phyloP scores from a whole-genome alignment of 495 filamentous ascomycete genomes.

The Ascodesmis nigricans region DNA sequence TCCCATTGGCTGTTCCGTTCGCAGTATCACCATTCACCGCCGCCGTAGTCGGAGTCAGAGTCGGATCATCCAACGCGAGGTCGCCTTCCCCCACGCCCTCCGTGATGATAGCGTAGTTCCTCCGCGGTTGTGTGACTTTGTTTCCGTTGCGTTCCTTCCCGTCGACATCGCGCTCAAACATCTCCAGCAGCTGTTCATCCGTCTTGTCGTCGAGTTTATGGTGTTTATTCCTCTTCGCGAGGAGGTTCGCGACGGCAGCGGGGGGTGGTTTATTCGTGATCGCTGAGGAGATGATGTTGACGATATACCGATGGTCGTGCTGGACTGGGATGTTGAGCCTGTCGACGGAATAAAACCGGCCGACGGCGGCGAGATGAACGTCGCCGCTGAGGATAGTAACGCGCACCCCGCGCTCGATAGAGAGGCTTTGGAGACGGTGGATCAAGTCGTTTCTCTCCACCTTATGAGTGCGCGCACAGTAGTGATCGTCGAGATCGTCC shows the following conservation, averaged over 20 bases:
- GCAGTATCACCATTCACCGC: slow-evolving; percentile 4
- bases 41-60: slow-evolving; percentile 11
- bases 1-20: neutral
- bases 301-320: slow-evolving; percentile 49
- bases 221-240: slow-evolving; percentile 72
- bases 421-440: slow-evolving; percentile 48
- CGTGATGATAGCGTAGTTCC: slow-evolving; percentile 71
- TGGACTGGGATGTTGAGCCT: slow-evolving; percentile 37
- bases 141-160: slow-evolving; percentile 48
- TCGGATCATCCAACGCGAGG: slow-evolving; percentile 15
- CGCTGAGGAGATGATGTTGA: slow-evolving; percentile 50
- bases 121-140: slow-evolving; percentile 68
- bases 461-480: slow-evolving; percentile 82
- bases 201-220: slow-evolving; percentile 71
- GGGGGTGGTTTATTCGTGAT: slow-evolving; percentile 94
- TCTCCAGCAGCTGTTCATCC: slow-evolving; percentile 67
- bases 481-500: slow-evolving; percentile 89
- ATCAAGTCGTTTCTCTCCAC: slow-evolving; percentile 56
- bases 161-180: slow-evolving; percentile 55
- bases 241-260: slow-evolving; percentile 64
- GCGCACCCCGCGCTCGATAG: slow-evolving; percentile 48
- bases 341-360: slow-evolving; percentile 51
- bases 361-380: slow-evolving; percentile 53
- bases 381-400: slow-evolving; percentile 69
- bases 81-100: slow-evolving; percentile 31